A percentile compares a stretch with the other conserved stretches of the same genome.
Evolutionary conservation across 257 asterid genomes (phyloP).

Genomic region (Petrea volubilis): DNA sequence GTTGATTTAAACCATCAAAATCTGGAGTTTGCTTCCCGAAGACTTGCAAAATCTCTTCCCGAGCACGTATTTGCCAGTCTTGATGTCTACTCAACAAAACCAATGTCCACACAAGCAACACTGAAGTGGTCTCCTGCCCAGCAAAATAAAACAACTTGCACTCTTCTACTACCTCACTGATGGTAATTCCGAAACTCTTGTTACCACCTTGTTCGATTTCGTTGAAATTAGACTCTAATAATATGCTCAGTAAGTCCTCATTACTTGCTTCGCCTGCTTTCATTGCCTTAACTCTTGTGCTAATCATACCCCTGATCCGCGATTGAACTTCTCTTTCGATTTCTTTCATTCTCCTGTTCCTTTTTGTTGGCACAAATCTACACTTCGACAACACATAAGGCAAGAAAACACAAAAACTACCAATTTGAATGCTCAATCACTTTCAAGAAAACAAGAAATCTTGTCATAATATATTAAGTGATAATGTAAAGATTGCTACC

Average conservation of each 20-base stretch:
- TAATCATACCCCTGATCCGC: slow-evolving; percentile 30
- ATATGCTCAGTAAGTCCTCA: slow-evolving; percentile 43
- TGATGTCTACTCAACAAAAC: slow-evolving; percentile 42
- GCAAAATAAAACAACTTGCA: slow-evolving; percentile 57
- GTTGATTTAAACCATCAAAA: neutral
- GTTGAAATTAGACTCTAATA: slow-evolving; percentile 43
- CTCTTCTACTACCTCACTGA: slow-evolving; percentile 43
- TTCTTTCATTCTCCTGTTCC: slow-evolving; percentile 41
- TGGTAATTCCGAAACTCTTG: slow-evolving; percentile 39
- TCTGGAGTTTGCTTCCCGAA: neutral
- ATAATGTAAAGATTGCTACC: too few relatives aligned
- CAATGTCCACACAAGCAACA: slow-evolving; percentile 57
- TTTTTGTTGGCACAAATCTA: slow-evolving; percentile 49
- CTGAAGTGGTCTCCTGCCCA: slow-evolving; percentile 62
- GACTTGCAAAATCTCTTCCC: neutral
- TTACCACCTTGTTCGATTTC: slow-evolving; percentile 38
- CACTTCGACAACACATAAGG: neutral
- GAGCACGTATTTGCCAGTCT: slow-evolving; percentile 41
- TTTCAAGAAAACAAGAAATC: too few relatives aligned
- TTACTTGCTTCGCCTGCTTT: slow-evolving; percentile 34
- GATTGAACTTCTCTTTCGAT: slow-evolving; percentile 26
- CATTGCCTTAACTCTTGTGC: slow-evolving; percentile 37
- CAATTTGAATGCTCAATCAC: too few relatives aligned
- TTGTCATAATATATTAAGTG: too few relatives aligned
- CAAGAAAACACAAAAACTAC: neutral